Evolutionary conservation across 2,329 filamentous ascomycete species (phyloP).

Genomic region (Clathrospora elynae): DNA sequence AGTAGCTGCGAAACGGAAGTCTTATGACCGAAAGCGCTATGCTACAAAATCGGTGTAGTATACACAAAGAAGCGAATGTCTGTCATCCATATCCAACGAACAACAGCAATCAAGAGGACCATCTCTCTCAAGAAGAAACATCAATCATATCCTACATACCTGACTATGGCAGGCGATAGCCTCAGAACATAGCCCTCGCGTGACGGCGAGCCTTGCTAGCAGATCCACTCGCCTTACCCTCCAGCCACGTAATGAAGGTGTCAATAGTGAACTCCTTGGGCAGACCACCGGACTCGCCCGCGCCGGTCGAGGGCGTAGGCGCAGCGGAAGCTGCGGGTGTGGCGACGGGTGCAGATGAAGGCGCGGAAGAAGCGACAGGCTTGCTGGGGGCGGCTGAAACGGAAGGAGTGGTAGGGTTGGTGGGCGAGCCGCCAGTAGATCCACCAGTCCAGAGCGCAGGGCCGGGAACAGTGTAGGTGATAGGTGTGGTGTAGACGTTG

Average conservation of each 20-base stretch:
- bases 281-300: slow-evolving; percentile 17
- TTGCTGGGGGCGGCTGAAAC: slow-evolving; percentile 6
- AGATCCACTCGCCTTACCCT: slow-evolving; percentile 29
- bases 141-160: too few relatives aligned
- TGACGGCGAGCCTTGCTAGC: slow-evolving; percentile 36
- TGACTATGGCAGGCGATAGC: too few relatives aligned
- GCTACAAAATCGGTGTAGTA: too few relatives aligned
- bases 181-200: slow-evolving; percentile 32
- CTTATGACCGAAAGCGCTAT: too few relatives aligned
- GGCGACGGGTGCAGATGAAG: slow-evolving; percentile 17
- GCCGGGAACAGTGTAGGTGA: slow-evolving; percentile 52
- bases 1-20: too few relatives aligned
- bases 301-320: slow-evolving; percentile 20
- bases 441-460: slow-evolving; percentile 44
- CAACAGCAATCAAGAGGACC: too few relatives aligned
- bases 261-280: slow-evolving; percentile 43
- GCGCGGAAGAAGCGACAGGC: slow-evolving; percentile 12
- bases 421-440: slow-evolving; percentile 24
- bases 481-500: slow-evolving; percentile 47
- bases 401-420: slow-evolving; percentile 20
- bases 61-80: too few relatives aligned
- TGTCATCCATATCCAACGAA: too few relatives aligned
- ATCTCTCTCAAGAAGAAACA: too few relatives aligned
- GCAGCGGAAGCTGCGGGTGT: slow-evolving; percentile 9
- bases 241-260: slow-evolving; percentile 43